A percentile compares a stretch with the other conserved stretches of the same genome.
phyloP scores from a whole-genome alignment of 139 green algal species.

The Coelastrella sp. region DNA sequence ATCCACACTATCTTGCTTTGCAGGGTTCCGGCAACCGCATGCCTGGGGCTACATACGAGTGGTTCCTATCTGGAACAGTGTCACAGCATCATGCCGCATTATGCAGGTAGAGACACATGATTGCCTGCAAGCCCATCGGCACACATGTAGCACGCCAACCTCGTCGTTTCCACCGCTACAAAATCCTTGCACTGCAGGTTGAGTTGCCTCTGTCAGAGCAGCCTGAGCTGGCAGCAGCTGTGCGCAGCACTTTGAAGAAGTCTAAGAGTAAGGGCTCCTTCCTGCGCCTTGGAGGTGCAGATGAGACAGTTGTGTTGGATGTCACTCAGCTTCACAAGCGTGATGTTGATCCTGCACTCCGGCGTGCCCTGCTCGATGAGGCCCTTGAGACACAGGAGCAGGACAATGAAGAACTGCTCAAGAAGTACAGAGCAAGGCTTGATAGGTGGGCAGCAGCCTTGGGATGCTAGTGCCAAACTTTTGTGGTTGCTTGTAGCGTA shows the following conservation, averaged over 20 bases:
- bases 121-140: no score
- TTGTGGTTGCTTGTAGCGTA: not conserved
- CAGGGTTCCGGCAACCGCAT: no score
- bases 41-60: no score
- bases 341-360: conserved; percentile 28
- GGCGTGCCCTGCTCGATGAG: conserved; percentile 39
- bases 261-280: not conserved
- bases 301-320: conserved; percentile 10
- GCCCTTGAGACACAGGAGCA: conserved; percentile 42
- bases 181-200: not conserved
- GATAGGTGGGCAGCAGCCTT: not conserved
- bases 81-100: no score
- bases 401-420: conserved; percentile 41
- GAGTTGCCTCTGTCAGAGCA: not conserved
- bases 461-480: not conserved
- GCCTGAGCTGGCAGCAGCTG: not conserved
- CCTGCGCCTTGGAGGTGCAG: not conserved
- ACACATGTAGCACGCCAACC: no score
- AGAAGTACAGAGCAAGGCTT: conserved; percentile 8
- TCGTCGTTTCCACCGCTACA: no score
- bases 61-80: no score
- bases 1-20: no score
- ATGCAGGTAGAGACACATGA: no score
- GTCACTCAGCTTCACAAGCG: conserved; percentile 23
- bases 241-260: not conserved